Base-by-base conservation (phyloP, 257 asterid species). In the Forsythia suspensa region DNA sequence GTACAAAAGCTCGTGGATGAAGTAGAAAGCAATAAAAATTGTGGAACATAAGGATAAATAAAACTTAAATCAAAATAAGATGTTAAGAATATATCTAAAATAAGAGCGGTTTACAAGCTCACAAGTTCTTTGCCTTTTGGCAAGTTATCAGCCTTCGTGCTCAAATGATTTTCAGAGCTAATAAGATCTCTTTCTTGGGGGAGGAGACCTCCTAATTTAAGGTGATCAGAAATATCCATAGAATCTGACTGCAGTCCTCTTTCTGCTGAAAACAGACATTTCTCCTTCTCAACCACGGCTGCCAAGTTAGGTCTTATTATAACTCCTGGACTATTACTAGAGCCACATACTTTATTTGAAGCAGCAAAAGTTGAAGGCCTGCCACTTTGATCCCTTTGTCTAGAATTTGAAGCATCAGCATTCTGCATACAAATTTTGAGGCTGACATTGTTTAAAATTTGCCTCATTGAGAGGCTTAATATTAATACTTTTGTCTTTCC, bases 111-210 rank as follows among this genome's bases (percentile, higher is more conserved):
- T 36, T 38, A 69, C 59, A 82, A 44, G 83, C 99, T 91, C 86
- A 94, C 98, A 80, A 79, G 85, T 79, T 90, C 87, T 74, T 81
- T 85, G 77, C 80, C 82, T 80, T 84, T 79, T 41, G 81, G 87
- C 71, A 81, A 74, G 84, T 80, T 80, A 61, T 77, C 77, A 76
- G 67, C 79, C 80, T 80, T 74, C 44, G 51, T 51, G 42, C 76
- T 80, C 34, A 71, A 8, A 77, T 74, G 70, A 29, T 74, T 79
- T 43, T 69, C 76, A 57, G 85, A 75, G 70, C 81, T 63, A 76
- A 74, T 36, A 76, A 57, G 80, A 44, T 84, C 75, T 41, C 57
- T 82, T 82, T 80, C 86, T 43, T 42, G 82, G 51, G 69, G 66
- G 42, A 74, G 73, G 73, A 70, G 66, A 71, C 73, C 80, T 79